Base-by-base conservation (phyloP, 2,329 filamentous ascomycete species). In the Fusarium longipes region DNA sequence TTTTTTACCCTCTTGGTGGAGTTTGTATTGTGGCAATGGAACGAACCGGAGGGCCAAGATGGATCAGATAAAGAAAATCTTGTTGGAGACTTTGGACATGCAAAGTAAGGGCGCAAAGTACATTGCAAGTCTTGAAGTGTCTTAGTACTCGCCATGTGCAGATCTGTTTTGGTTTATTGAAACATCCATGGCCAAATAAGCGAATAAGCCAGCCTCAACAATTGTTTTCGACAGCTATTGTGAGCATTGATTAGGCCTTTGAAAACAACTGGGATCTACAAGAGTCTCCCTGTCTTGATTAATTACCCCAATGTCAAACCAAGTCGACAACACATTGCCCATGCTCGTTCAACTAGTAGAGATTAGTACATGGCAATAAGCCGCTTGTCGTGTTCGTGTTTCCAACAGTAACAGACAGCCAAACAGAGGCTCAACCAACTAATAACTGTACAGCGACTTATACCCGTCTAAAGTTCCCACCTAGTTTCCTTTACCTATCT, bases 381-480 rank as follows among this genome's bases (percentile, higher is more conserved):
- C 38, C 65, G 54, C 42, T 58, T 63, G 65, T 62, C 65, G 60
- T 68, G 55, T 65, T 68, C 65, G 65, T 57, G 65, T 68, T 68
- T 66, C 60, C 60, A 68, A 61, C 59, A 59, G 52, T 63, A 43
- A 43, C 65, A 17, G 20, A 15, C 18, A 15, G 25, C 17, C 25
- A 47, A 27, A 17, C 39, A 48, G 30, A 42, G 39, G 39, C n/a
- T 42, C 30, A 48, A 22, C 30, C 44, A 48, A 50, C 32, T 32
- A 22, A 20, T 39, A 48, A 35, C 42, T 35, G 33, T 32, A 32
- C 39, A 57, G 33, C 48, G 24, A 45, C 43, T 52, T 68, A 69
- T 68, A 62, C 57, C 66, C 66, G 66, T 68, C 38, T n/a, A 44
- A 63, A 54, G 66, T 59, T 63, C 66, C 66, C 66, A 68, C 66